Conservation (phyloP, 2,329 filamentous ascomycete genomes). For the Chrysosporium queenslandicum region DNA sequence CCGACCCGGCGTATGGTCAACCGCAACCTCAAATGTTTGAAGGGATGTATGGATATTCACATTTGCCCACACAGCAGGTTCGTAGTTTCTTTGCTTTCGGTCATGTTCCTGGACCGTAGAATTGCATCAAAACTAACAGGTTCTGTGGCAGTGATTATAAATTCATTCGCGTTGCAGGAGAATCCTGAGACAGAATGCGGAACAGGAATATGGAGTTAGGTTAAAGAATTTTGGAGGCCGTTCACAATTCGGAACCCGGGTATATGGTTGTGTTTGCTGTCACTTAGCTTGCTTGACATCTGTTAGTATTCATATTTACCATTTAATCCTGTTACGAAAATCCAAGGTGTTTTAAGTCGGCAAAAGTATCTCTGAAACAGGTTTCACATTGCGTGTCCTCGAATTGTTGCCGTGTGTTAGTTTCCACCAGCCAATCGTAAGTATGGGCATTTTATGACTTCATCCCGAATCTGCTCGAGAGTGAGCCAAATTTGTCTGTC, state of each 20-base stretch:
- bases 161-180: background rate
- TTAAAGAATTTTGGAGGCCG: background rate
- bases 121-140: background rate
- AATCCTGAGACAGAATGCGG: background rate
- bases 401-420: background rate
- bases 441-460: constrained; percentile 26
- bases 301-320: background rate
- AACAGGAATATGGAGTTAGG: constrained; percentile 6
- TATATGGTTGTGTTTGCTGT: background rate
- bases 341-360: background rate
- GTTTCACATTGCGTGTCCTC: no score
- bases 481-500: constrained; percentile 56
- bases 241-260: background rate
- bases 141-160: constrained; percentile 1
- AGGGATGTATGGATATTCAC: constrained; percentile 73
- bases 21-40: constrained; percentile 69
- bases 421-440: background rate
- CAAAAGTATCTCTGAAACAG: background rate
- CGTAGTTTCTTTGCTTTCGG: constrained; percentile 23
- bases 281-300: background rate
- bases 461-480: constrained; percentile 67
- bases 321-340: background rate
- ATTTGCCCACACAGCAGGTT: constrained; percentile 77
- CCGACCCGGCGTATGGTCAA: constrained; percentile 67
- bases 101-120: background rate